phyloP scores from a whole-genome alignment of 1,284 basidiomycete genomes.

The Rugosomyces carneus region DNA sequence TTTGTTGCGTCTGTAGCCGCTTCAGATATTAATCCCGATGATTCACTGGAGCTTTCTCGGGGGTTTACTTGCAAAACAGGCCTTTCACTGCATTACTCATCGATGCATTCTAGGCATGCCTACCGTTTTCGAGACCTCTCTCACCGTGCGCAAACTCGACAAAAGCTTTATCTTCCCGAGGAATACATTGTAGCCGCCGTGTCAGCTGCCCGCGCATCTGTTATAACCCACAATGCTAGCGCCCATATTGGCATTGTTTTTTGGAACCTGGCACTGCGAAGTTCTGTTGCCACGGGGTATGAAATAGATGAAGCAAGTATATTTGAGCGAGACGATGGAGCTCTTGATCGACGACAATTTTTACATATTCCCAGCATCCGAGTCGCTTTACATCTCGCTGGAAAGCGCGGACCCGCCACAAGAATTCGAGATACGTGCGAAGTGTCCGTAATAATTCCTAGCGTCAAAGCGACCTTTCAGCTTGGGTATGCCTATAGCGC shows the following conservation, averaged over 20 bases:
- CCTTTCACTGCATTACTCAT: conserved; percentile 56
- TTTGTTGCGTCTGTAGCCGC: conserved; percentile 68
- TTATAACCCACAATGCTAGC: conserved; percentile 26
- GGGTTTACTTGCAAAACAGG: conserved; percentile 65
- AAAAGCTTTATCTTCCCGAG: conserved; percentile 48
- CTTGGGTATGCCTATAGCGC: conserved; percentile 72
- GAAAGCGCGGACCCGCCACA: conserved; percentile 21
- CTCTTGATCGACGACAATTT: conserved; percentile 41
- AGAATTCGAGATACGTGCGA: conserved; percentile 31
- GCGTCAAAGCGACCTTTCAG: conserved; percentile 45
- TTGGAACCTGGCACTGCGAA: conserved; percentile 45
- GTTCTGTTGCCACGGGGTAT: conserved; percentile 57
- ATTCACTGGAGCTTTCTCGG: conserved; percentile 59
- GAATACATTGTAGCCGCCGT: conserved; percentile 59
- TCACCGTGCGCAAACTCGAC: conserved; percentile 39
- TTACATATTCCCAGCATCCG: conserved; percentile 37
- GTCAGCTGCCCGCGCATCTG: conserved; percentile 37
- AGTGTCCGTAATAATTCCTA: conserved; percentile 32
- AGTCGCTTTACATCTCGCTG: conserved; percentile 32
- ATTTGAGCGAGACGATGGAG: conserved; percentile 41
- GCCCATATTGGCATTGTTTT: conserved; percentile 38
- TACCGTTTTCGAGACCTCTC: conserved; percentile 34
- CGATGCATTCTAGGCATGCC: conserved; percentile 43
- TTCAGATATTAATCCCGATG: conserved; percentile 70
- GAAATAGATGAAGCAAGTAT: conserved; percentile 59